Evolutionary conservation across 441 rosid genomes (phyloP), one percentile per base, ranked within the genome.

Genomic region (Adansonia grandidieri): DNA sequence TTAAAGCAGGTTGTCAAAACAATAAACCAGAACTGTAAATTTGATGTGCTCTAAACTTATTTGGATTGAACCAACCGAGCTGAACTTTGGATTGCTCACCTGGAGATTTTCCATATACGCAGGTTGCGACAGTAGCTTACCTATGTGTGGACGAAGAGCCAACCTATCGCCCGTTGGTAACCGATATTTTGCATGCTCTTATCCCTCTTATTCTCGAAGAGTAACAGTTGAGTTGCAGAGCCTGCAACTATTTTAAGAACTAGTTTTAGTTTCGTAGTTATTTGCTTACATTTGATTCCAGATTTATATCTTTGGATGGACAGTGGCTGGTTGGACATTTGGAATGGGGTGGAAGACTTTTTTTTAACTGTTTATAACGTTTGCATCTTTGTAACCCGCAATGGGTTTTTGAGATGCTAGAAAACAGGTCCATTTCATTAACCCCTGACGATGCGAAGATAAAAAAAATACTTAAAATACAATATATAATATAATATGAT

Each of bases 1-100:
- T 69, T 20, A 13, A 14, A 48, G 17, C 56, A 69, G 73, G 73
- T 69, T 45, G 72, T 54, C 20, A 22, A 13, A 58, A 58, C 63
- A 58, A n/a, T 57, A 57, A 57, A 57, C 17, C 15, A 53, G 5
- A 64, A 37, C 19, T 44, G 2, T n/a, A 9, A 67, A 42, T 17
- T 44, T 67, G 71, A 9, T 67, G 28, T 11, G 51, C 44, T 42
- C 48, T 2, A 42, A 15, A 42, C 17, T 42, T 24, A n/a, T 42
- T 22, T 11, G 9, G 48, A 44, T 45, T 11, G 32, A 64, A 47
- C 50, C 56, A 4, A 51, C 6, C 56, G 14, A 14, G 6, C 6
- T 51, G 9, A 9, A 11, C 13, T 9, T 8, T 9, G 48, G 10
- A 9, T 47, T 9, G 50, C 50, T 47, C 10, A 47, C 11, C 13